Evolutionary conservation across 352 stramenopile genomes (phyloP).

Genomic region (Globisporangium perplexum): DNA sequence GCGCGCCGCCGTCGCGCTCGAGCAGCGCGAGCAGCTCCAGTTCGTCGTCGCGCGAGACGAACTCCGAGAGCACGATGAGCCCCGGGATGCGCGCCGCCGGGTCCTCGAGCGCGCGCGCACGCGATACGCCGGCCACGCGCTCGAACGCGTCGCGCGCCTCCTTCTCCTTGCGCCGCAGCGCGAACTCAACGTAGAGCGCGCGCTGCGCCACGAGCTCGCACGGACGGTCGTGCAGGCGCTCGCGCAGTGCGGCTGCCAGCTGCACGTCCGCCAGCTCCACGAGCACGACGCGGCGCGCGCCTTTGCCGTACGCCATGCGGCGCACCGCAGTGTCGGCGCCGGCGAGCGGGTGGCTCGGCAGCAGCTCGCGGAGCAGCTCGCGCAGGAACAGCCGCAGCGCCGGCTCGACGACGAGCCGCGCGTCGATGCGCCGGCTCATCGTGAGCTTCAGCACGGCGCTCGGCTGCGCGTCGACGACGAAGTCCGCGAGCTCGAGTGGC

Average conservation of each 20-base stretch:
- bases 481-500: constrained; percentile 29
- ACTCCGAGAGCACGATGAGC: constrained; percentile 54
- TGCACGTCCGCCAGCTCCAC: constrained; percentile 22
- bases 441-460: constrained; percentile 60
- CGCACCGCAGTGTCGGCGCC: constrained; percentile 17
- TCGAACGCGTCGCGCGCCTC: constrained; percentile 55
- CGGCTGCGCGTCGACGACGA: constrained; percentile 38
- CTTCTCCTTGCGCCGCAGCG: constrained; percentile 55
- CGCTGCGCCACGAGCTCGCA: constrained; percentile 47
- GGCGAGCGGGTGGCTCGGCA: constrained; percentile 2
- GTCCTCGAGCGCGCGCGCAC: constrained; percentile 29
- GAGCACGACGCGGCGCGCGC: constrained; percentile 45
- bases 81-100: constrained; percentile 47
- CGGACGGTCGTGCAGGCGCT: constrained; percentile 49
- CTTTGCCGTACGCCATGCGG: constrained; percentile 51
- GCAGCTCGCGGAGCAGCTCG: constrained; percentile 1
- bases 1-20: constrained; percentile 38
- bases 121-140: constrained; percentile 53
- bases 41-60: constrained; percentile 61
- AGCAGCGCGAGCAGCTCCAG: constrained; percentile 44
- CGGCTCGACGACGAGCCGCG: constrained; percentile 36
- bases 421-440: constrained; percentile 66
- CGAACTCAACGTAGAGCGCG: constrained; percentile 74
- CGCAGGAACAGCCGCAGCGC: constrained; percentile 49
- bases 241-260: constrained; percentile 21